A percentile compares a stretch with the other conserved stretches of the same genome.
These are phyloP conservation scores for Acacia concinna DNA, from an alignment of 331 rosid genomes.

Conservation along the genomic window DNA sequence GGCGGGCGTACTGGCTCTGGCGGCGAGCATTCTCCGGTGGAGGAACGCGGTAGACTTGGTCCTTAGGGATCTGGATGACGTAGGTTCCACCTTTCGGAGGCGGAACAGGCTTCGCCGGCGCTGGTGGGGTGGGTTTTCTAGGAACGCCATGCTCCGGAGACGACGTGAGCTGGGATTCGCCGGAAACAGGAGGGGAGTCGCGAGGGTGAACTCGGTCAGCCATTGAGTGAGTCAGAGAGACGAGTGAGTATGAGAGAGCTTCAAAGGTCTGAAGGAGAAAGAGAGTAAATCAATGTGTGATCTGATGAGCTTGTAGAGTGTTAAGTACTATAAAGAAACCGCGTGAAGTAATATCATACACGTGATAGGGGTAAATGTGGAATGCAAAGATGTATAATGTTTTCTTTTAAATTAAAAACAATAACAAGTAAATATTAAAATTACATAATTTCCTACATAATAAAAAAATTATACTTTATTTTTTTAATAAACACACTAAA, in stretches of 20 bases:
- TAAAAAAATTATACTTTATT: not conserved
- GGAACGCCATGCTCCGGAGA: slow-evolving; percentile 19
- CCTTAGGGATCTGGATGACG: slow-evolving; percentile 70
- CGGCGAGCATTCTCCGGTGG: slow-evolving; percentile 59
- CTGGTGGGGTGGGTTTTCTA: slow-evolving; percentile 17
- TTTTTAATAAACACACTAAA: too few relatives aligned
- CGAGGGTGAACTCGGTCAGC: slow-evolving; percentile 51
- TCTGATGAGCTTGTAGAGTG: not conserved
- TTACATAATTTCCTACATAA: not conserved
- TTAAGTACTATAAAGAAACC: not conserved
- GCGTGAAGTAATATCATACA: not conserved
- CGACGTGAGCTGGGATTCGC: not conserved
- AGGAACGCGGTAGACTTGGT: slow-evolving; percentile 68
- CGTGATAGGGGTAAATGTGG: slow-evolving; percentile 15
- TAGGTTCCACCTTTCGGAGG: slow-evolving; percentile 44
- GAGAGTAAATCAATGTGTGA: not conserved
- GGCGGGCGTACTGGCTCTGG: slow-evolving; percentile 34
- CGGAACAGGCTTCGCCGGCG: slow-evolving; percentile 38
- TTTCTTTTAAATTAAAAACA: not conserved
- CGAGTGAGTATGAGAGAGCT: not conserved
- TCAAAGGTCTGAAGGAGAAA: not conserved
- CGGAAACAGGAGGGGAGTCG: slow-evolving; percentile 5
- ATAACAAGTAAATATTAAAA: too few relatives aligned
- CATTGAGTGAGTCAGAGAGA: slow-evolving; percentile 21
- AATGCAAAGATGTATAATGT: not conserved